Evolutionary conservation across 1,284 basidiomycete genomes (phyloP).

Genomic region (Cystobasidiaceae sp.): DNA sequence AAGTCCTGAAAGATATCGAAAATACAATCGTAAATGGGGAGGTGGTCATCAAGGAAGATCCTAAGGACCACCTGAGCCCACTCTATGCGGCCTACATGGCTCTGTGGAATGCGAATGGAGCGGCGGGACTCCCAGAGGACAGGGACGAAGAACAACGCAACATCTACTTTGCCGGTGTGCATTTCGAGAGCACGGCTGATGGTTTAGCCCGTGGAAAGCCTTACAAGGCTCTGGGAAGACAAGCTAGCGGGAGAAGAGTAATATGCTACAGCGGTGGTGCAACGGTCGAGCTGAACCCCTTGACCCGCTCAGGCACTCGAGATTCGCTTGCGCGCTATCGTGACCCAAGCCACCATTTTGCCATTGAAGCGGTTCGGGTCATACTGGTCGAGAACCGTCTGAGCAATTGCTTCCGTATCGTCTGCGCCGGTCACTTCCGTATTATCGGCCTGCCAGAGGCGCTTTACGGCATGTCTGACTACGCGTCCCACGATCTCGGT

Average conservation of each 20-base stretch:
- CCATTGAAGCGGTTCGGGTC: not conserved
- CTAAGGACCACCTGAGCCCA: not conserved
- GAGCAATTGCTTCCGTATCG: not conserved
- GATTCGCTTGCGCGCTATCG: not conserved
- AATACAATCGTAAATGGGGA: not conserved
- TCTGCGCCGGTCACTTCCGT: not conserved
- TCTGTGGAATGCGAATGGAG: slow-evolving; percentile 1
- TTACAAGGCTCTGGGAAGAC: too few relatives aligned
- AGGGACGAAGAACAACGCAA: not conserved
- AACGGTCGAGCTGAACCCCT: too few relatives aligned
- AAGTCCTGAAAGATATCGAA: not conserved
- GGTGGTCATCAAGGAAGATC: not conserved
- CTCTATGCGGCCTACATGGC: slow-evolving; percentile 1
- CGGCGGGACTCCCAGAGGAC: not conserved
- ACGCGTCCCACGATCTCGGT: not conserved
- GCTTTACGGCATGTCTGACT: not conserved
- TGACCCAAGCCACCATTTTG: slow-evolving; percentile 2
- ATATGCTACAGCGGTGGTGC: too few relatives aligned
- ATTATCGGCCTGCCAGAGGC: slow-evolving; percentile 3
- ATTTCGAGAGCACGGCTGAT: too few relatives aligned
- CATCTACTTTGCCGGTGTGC: too few relatives aligned
- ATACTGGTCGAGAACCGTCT: not conserved
- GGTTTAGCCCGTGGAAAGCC: too few relatives aligned
- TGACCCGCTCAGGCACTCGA: too few relatives aligned
- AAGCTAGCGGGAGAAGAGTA: too few relatives aligned